Percentiles rank a stretch among this genome's conserved stretches.
Conservation (phyloP, 305 asterid genomes). For the Rubia occidens region DNA sequence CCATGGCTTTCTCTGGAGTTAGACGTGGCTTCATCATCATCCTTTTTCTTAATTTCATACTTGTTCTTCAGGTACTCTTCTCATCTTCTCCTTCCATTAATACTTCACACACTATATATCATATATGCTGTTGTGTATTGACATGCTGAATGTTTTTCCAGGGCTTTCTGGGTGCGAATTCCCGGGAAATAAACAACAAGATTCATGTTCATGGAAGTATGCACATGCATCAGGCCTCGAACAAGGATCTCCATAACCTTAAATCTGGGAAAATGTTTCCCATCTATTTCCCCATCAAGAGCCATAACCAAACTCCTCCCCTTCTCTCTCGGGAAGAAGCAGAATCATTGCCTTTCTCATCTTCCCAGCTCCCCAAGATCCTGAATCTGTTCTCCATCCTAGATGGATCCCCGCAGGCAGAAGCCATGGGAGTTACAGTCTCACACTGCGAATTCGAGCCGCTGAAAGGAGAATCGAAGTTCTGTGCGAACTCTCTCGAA, state of each 20-base stretch:
- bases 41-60: slow-evolving; percentile 23
- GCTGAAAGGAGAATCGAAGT: slow-evolving; percentile 59
- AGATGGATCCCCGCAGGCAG: slow-evolving; percentile 52
- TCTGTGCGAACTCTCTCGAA: slow-evolving; percentile 67
- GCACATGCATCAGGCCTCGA: neutral
- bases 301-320: slow-evolving; percentile 10
- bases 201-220: neutral
- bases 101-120: too few relatives aligned
- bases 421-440: slow-evolving; percentile 50
- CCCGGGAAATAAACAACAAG: slow-evolving; percentile 14
- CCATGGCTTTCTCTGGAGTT: slow-evolving; percentile 26
- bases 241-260: slow-evolving; percentile 12
- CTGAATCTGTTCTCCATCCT: slow-evolving; percentile 44
- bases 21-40: slow-evolving; percentile 15
- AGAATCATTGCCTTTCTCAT: slow-evolving; percentile 21
- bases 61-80: slow-evolving; percentile 38
- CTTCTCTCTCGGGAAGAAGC: slow-evolving; percentile 22
- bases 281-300: slow-evolving; percentile 20
- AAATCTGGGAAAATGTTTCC: slow-evolving; percentile 18
- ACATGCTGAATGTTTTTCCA: slow-evolving; percentile 11
- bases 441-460: slow-evolving; percentile 61
- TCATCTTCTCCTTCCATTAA: neutral
- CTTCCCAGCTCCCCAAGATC: slow-evolving; percentile 33
- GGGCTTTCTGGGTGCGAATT: slow-evolving; percentile 11
- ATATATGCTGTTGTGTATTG: neutral